phyloP scores from a whole-genome alignment of 2,329 filamentous ascomycete species.

The Thermoascus crustaceus region DNA sequence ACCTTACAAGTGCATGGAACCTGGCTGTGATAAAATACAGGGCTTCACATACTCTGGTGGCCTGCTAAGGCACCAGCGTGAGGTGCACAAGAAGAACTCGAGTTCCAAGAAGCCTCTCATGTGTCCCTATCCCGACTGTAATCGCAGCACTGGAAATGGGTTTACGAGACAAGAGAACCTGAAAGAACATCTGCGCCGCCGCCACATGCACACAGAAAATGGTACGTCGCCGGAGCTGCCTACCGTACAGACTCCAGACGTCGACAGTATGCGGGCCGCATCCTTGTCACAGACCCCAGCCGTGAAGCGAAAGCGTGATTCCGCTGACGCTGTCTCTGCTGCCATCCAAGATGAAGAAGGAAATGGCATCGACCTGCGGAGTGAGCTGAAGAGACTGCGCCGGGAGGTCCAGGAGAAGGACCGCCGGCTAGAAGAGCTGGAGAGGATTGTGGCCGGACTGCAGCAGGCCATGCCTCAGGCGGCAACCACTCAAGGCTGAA shows the following conservation, averaged over 20 bases:
- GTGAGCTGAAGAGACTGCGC: constrained; percentile 60
- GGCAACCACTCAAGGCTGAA: constrained; percentile 10
- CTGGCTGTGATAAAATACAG: constrained; percentile 82
- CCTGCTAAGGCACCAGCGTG: constrained; percentile 78
- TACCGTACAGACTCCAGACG: constrained; percentile 21
- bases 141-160: constrained; percentile 76
- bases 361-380: constrained; percentile 44
- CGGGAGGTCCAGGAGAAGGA: constrained; percentile 54
- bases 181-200: constrained; percentile 82
- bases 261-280: constrained; percentile 22
- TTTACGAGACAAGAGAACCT: constrained; percentile 93
- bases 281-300: constrained; percentile 19
- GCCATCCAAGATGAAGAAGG: constrained; percentile 26
- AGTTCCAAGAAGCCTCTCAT: constrained; percentile 80
- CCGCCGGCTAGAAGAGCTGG: constrained; percentile 34
- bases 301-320: constrained; percentile 29
- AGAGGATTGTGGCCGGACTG: constrained; percentile 29
- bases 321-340: constrained; percentile 18
- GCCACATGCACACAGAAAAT: constrained; percentile 56
- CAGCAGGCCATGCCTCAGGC: constrained; percentile 30
- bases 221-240: constrained; percentile 22
- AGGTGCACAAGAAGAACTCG: constrained; percentile 85
- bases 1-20: constrained; percentile 75
- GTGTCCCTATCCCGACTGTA: constrained; percentile 81
- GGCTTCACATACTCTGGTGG: constrained; percentile 95